Conservation (phyloP, 129 eudicot genomes). For the Flaveria linearis region DNA sequence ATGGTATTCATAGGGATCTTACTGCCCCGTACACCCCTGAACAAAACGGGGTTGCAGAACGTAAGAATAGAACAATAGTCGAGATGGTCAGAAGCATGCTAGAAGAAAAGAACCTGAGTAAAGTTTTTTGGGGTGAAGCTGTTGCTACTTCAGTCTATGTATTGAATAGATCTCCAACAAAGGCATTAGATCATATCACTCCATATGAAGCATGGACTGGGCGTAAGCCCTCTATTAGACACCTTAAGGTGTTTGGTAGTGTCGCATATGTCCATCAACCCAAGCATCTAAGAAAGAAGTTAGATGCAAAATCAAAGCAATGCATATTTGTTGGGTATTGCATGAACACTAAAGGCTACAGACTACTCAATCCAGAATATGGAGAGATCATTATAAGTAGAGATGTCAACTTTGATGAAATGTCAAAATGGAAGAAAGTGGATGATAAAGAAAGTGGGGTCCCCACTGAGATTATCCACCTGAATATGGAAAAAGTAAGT, state of each 20-base stretch:
- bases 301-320: not conserved
- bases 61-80: not conserved
- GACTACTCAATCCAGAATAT: too few species aligned
- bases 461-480: too few species aligned
- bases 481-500: too few species aligned
- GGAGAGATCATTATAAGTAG: too few species aligned
- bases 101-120: not conserved
- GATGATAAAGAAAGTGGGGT: too few species aligned
- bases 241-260: not conserved
- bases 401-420: too few species aligned
- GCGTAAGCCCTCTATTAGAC: not conserved
- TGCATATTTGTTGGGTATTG: slow-evolving; percentile 1
- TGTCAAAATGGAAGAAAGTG: too few species aligned
- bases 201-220: slow-evolving; percentile 3
- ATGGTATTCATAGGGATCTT: not conserved
- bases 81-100: not conserved
- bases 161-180: not conserved
- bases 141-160: not conserved
- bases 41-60: not conserved
- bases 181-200: not conserved
- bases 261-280: not conserved
- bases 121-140: not conserved
- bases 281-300: not conserved
- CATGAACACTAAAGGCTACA: not conserved
- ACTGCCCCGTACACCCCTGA: not conserved